Conservation (phyloP, 2,329 filamentous ascomycete species). For the Fusarium temperatum region DNA sequence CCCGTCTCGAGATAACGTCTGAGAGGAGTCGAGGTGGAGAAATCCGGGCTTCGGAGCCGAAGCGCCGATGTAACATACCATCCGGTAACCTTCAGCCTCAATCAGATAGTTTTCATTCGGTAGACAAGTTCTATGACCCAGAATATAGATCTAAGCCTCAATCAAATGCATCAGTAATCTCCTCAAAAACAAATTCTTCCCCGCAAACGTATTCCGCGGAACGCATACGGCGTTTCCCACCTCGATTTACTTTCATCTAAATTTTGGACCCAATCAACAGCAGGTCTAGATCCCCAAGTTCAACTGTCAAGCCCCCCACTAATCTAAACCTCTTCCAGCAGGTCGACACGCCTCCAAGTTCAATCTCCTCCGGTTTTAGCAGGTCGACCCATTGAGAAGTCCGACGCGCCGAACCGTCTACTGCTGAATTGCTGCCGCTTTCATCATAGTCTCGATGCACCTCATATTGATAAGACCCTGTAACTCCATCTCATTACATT, state of each 20-base stretch:
- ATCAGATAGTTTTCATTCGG: too few species aligned
- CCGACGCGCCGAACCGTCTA: not conserved
- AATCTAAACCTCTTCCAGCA: not conserved
- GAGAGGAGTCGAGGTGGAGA: not conserved
- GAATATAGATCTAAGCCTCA: too few species aligned
- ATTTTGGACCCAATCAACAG: not conserved
- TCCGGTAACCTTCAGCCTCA: too few species aligned
- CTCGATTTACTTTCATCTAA: not conserved
- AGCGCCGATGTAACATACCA: not conserved
- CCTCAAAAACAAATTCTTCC: fast-evolving
- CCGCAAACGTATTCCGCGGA: not conserved
- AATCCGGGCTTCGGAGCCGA: not conserved
- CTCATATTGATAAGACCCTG: not conserved
- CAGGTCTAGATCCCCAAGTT: not conserved
- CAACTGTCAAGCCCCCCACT: not conserved
- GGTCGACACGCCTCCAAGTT: not conserved
- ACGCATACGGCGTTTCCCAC: not conserved
- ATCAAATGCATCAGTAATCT: too few species aligned
- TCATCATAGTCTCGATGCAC: not conserved
- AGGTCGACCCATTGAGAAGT: not conserved
- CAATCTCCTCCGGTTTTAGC: too few species aligned
- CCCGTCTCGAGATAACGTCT: fast-evolving
- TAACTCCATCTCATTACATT: not conserved
- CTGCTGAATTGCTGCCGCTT: not conserved
- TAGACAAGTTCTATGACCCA: too few species aligned